A percentile compares a stretch with the other conserved stretches of the same genome.
These are phyloP conservation scores for Kockiozyma suomiensis DNA, from an alignment of 805 yeast genomes.

Conservation along the genomic window DNA sequence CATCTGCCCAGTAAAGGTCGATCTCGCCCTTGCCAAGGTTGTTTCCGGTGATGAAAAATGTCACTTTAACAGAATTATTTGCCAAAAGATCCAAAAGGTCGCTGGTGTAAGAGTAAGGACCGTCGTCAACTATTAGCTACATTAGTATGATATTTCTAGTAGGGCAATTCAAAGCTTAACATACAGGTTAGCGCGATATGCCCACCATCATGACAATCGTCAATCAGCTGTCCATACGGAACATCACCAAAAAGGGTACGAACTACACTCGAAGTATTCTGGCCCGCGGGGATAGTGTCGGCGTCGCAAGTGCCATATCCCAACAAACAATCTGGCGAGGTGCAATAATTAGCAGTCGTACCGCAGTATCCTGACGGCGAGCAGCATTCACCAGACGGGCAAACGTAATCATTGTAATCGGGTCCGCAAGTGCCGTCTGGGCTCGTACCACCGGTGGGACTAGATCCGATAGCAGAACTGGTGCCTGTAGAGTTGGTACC, in stretches of 20 bases:
- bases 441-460: background rate
- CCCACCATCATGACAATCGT: slow-evolving; percentile 20
- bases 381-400: slow-evolving; percentile 23
- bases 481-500: background rate
- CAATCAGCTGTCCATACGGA: slow-evolving; percentile 21
- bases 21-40: slow-evolving; percentile 27
- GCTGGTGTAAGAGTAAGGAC: slow-evolving; percentile 23
- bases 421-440: slow-evolving; percentile 25
- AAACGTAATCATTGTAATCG: slow-evolving; percentile 1
- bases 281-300: slow-evolving; percentile 17
- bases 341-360: slow-evolving; percentile 9
- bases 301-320: slow-evolving; percentile 28
- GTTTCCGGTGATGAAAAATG: slow-evolving; percentile 28
- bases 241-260: slow-evolving; percentile 17
- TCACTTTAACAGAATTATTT: slow-evolving; percentile 18
- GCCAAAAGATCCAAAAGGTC: slow-evolving; percentile 21
- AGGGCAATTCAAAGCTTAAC: background rate
- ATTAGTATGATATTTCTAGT: background rate
- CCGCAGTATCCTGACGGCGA: slow-evolving; percentile 28
- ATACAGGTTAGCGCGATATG: slow-evolving; percentile 24
- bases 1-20: slow-evolving; percentile 20
- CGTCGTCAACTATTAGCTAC: slow-evolving; percentile 22
- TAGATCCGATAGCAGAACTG: background rate
- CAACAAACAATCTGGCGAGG: slow-evolving; percentile 18
- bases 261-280: slow-evolving; percentile 15